Base-by-base conservation (phyloP, 352 stramenopile genomes). In the Phytopythium chamaehyphon region DNA sequence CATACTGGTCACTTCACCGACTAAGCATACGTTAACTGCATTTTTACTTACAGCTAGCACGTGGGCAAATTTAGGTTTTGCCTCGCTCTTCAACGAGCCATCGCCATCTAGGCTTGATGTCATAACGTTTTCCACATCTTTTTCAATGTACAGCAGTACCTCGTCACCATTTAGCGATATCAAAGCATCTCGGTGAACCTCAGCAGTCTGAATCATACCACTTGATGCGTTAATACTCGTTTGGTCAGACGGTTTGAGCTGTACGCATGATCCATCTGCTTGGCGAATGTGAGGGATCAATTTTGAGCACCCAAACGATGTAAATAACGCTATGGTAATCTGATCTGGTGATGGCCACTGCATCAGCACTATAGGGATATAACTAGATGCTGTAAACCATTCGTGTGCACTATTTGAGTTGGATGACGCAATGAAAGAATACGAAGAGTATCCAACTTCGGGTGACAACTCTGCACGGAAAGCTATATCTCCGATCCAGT, bases 401-500 rank as follows among this genome's bases (percentile, higher is more conserved):
- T 51, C 44, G 16, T 24, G 35, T 50, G 6, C 7, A 39, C 9
- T n/a, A 22, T 9, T 12, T 9, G 1, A 15, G 23, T 33, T 21
- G 5, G 18, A 21, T 5, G 28, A 35, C 6, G 81, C 50, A 9
- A 86, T 60, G 2, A 40, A 58, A 1, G 73, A 83, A 44, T 73
- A 89, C 5, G 66, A 54, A 3, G 51, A 54, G 35, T 74, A 70
- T 1, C 56, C 64, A 18, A 39, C 54, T 0, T 50, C 59, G 3
- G 55, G 3, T 0, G 66, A 51, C 15, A 63, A 12, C 23, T 28
- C 44, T 9, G 66, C 55, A 33, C 50, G 60, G 2, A 89, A 37
- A 18, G 82, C 40, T 40, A 89, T 64, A 33, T 83, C 64, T 2
- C 63, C 57, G 12, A 57, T 50, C 78, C 78, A 87, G 40, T 89